Evolutionary conservation across 495 filamentous ascomycete genomes (phyloP).

Genomic region (Penicillium angulare): DNA sequence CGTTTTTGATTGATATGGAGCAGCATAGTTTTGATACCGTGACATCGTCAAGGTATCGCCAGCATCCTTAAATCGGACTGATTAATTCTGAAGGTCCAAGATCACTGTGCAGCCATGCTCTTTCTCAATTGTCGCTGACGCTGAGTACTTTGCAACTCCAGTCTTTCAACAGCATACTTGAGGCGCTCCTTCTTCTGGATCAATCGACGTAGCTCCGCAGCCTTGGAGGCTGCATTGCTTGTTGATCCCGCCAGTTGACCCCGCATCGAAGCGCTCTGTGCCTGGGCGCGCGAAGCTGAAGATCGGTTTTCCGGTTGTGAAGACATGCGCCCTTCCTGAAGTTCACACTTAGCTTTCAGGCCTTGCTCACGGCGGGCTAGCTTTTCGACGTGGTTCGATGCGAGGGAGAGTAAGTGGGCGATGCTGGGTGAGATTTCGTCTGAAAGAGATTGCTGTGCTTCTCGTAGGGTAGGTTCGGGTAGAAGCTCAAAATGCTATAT

Average conservation of each 20-base stretch:
- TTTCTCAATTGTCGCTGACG: conserved; percentile 74
- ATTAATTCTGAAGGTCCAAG: not conserved
- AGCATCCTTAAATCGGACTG: too few relatives aligned
- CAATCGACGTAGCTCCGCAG: conserved; percentile 60
- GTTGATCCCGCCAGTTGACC: conserved; percentile 30
- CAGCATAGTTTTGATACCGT: too few relatives aligned
- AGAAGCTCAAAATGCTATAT: conserved; percentile 79
- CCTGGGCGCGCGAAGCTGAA: conserved; percentile 20
- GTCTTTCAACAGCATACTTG: conserved; percentile 71
- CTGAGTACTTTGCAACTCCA: conserved; percentile 66
- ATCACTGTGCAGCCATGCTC: conserved; percentile 63
- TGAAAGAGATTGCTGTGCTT: conserved; percentile 66
- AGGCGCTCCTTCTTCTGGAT: conserved; percentile 75
- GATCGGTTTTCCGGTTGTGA: conserved; percentile 35
- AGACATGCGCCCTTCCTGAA: conserved; percentile 65
- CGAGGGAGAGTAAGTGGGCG: conserved; percentile 59
- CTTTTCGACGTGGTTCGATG: conserved; percentile 67
- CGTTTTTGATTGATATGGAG: too few relatives aligned
- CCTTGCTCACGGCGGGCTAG: conserved; percentile 67
- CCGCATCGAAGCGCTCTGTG: conserved; percentile 23
- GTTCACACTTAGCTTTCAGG: conserved; percentile 66
- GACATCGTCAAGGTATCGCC: too few relatives aligned
- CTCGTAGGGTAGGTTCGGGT: conserved; percentile 62
- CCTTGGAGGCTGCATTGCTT: conserved; percentile 57
- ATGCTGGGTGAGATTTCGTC: conserved; percentile 77